phyloP scores from a whole-genome alignment of 2,329 filamentous ascomycete genomes.

The Thyridium curvatum region DNA sequence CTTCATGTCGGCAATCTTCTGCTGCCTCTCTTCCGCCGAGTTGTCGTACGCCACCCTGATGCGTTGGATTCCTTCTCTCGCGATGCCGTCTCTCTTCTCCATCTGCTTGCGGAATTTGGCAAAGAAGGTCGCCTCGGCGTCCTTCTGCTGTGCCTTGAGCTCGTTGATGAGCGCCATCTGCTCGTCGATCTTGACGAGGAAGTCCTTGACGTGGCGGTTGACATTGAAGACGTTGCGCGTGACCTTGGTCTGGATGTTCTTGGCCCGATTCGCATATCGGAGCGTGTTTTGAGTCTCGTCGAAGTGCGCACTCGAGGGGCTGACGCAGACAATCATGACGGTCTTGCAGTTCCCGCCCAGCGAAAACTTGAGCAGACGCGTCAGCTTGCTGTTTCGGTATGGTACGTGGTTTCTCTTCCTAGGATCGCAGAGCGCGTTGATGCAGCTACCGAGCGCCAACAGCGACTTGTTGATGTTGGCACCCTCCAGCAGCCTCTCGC shows the following conservation, averaged over 20 bases:
- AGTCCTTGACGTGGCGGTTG: conserved; percentile 98
- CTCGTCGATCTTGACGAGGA: conserved; percentile 98
- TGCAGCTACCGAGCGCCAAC: conserved; percentile 89
- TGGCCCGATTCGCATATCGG: conserved; percentile 93
- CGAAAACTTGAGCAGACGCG: conserved; percentile 90
- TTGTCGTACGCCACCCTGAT: conserved; percentile 82
- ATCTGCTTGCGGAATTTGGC: conserved; percentile 86
- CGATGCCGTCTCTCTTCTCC: conserved; percentile 72
- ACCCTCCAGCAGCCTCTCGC: conserved; percentile 83
- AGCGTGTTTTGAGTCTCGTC: conserved; percentile 98
- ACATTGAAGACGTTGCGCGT: conserved; percentile 99
- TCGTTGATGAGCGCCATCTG: conserved; percentile 97
- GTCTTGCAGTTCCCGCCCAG: conserved; percentile 97
- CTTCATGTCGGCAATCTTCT: conserved; percentile 73
- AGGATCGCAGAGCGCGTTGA: conserved; percentile 94
- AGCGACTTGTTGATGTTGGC: conserved; percentile 99
- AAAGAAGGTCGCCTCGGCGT: conserved; percentile 75
- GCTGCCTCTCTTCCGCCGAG: conserved; percentile 67
- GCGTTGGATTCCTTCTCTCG: conserved; percentile 72
- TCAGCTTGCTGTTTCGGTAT: conserved; percentile 96
- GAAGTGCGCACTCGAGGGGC: conserved; percentile 91
- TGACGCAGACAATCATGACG: conserved; percentile 99
- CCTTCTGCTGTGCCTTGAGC: conserved; percentile 85
- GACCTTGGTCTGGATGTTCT: conserved; percentile 99
- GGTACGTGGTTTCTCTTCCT: conserved; percentile 90